Evolutionary conservation across 257 asterid species (phyloP).

Genomic region (Lithospermum erythrorhizon): DNA sequence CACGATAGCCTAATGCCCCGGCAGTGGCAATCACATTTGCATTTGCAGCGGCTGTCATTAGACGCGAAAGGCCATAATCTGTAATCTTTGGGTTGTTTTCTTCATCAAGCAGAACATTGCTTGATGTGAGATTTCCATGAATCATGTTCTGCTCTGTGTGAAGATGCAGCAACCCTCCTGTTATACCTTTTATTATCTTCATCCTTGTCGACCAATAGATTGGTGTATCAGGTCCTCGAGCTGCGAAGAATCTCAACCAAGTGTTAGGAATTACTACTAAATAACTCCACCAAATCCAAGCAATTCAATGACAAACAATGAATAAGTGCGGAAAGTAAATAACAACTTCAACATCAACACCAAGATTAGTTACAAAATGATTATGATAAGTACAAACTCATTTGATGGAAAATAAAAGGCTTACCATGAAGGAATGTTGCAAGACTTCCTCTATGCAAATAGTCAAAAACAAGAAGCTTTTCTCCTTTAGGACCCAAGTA

Average conservation of each 20-base stretch:
- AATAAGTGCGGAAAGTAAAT: no score
- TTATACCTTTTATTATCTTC: slow-evolving; percentile 53
- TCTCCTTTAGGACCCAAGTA: slow-evolving; percentile 96
- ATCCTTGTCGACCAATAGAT: slow-evolving; percentile 74
- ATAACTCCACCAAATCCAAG: no score
- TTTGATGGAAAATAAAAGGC: slow-evolving; percentile 1
- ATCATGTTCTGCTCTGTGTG: slow-evolving; percentile 46
- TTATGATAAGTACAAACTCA: neutral
- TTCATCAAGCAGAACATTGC: slow-evolving; percentile 63
- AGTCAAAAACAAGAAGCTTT: slow-evolving; percentile 94
- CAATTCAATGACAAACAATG: no score
- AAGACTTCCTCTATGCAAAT: slow-evolving; percentile 77
- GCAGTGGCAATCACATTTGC: slow-evolving; percentile 37
- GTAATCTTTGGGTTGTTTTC: slow-evolving; percentile 51
- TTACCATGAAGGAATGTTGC: slow-evolving; percentile 90
- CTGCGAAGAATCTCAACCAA: slow-evolving; percentile 11
- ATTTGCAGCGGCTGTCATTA: slow-evolving; percentile 37
- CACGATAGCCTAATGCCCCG: slow-evolving; percentile 55
- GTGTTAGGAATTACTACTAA: no score
- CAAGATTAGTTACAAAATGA: neutral
- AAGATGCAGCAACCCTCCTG: slow-evolving; percentile 56
- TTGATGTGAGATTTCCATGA: slow-evolving; percentile 59
- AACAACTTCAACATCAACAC: no score
- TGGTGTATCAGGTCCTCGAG: slow-evolving; percentile 34
- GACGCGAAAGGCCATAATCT: slow-evolving; percentile 32